Base-by-base conservation (phyloP, 2,329 filamentous ascomycete genomes). In the Endoconidiophora polonica region DNA sequence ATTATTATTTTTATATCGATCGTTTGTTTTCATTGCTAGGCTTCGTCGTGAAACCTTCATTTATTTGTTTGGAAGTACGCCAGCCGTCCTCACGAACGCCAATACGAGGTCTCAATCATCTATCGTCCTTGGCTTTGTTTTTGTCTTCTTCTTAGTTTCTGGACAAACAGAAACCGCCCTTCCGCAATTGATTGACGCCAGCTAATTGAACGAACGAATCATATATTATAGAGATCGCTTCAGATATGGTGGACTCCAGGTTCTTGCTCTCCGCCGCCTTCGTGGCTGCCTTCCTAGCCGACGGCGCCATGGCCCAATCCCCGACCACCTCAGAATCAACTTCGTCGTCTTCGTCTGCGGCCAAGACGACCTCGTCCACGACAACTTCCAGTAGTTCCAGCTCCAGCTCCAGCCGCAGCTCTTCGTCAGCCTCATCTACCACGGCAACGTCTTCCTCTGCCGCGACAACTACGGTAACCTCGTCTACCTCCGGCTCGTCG, bases 401-500 rank as follows among this genome's bases (percentile, higher is more conserved):
- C 2, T 38, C 40, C 7, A 18, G 42, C 18, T 22, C 50, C 22
- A 48, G 45, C 20, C 10, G 22, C 37, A 44, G 38, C n/a, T 24
- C 29, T 14, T 12, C 24, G 14, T 45, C 41, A 3, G 26, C 49
- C 4, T 2, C 46, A 22, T 18, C 44, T 29, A 20, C 43, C 26
- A 39, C 29, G 9, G 23, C 52, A 14, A 24, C 48, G 2, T 44
- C 47, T 2, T 45, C 49, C 3, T 46, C 46, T 5, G 26, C 46
- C 33, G 36, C 39, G 22, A 54, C 51, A n/a, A 50, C 59, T 26
- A 55, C 58, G 22, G 56, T 56, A 41, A 52, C 51, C 9, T 52
- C 53, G 40, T 56, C 54, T 42, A 49, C 50, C 33, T 58, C 61
- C 52, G 58, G 57, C 10, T 55, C 55, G 23, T 44, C 55, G 44